Conservation (phyloP, 805 yeast genomes). For the Metschnikowia gruessii region DNA sequence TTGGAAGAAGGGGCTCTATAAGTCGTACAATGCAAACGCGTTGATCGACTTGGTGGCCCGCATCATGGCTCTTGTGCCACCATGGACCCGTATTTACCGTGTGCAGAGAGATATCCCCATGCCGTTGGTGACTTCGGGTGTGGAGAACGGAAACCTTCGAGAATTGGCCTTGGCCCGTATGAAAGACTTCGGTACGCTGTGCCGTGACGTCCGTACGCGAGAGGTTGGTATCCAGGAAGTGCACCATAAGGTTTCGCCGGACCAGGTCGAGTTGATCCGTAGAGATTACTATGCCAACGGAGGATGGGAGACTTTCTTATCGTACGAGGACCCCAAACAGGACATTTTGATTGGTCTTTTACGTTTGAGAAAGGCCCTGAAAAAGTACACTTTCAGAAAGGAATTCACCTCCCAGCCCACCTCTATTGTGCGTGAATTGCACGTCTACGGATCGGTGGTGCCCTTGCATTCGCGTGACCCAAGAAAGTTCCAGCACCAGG, state of each 20-base stretch:
- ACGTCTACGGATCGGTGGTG: constrained; percentile 96
- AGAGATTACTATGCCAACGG: constrained; percentile 97
- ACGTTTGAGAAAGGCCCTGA: constrained; percentile 83
- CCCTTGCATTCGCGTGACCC: constrained; percentile 97
- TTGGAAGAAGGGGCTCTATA: constrained; percentile 95
- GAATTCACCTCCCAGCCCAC: constrained; percentile 83
- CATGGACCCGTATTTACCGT: constrained; percentile 98
- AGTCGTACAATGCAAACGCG: constrained; percentile 92
- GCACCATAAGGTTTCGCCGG: constrained; percentile 94
- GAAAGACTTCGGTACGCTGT: constrained; percentile 96
- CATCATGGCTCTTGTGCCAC: constrained; percentile 93
- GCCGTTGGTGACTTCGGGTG: constrained; percentile 98
- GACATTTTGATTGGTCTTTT: constrained; percentile 91
- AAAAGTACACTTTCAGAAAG: constrained; percentile 85
- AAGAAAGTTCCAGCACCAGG: constrained; percentile 97
- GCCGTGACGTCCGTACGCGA: constrained; percentile 95
- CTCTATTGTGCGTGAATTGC: constrained; percentile 93
- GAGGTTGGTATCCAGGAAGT: constrained; percentile 99
- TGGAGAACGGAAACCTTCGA: constrained; percentile 93
- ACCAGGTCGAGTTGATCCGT: constrained; percentile 92
- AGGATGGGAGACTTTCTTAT: constrained; percentile 96
- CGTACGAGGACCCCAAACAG: constrained; percentile 95
- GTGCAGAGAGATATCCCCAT: constrained; percentile 98
- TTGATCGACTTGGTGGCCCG: constrained; percentile 93
- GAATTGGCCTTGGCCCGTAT: constrained; percentile 95